A percentile compares a stretch with the other conserved stretches of the same genome.
These are phyloP conservation scores for Tricholomella constricta DNA, from an alignment of 768 basidiomycete species.

Conservation along the genomic window DNA sequence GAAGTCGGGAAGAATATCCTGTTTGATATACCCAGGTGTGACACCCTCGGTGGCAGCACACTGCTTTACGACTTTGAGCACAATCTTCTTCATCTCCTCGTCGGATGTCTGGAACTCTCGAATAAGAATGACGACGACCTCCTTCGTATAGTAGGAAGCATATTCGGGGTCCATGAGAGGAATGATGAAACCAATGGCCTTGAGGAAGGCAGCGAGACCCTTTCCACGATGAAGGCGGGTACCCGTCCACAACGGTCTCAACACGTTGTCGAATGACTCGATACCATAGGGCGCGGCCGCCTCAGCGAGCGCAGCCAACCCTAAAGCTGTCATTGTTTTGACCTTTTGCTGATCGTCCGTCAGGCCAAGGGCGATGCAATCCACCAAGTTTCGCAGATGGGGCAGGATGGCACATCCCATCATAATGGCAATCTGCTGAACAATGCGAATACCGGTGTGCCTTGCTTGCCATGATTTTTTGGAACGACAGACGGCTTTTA, in stretches of 20 bases:
- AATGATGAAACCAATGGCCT: slow-evolving; percentile 99
- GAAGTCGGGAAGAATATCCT: slow-evolving; percentile 98
- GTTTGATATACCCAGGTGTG: slow-evolving; percentile 91
- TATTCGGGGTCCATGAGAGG: slow-evolving; percentile 99
- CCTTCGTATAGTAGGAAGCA: slow-evolving; percentile 98
- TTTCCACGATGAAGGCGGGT: slow-evolving; percentile 95
- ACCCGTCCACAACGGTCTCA: slow-evolving; percentile 93
- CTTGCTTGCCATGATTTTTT: slow-evolving; percentile 99
- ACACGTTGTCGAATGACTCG: slow-evolving; percentile 97
- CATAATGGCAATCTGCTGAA: slow-evolving; percentile 99
- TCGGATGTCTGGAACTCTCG: slow-evolving; percentile 99
- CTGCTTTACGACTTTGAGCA: slow-evolving; percentile 98
- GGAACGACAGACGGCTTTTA: slow-evolving; percentile 96
- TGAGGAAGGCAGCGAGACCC: slow-evolving; percentile 91
- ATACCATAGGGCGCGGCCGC: slow-evolving; percentile 99
- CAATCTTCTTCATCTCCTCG: slow-evolving; percentile 99
- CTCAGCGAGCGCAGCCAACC: slow-evolving; percentile 92
- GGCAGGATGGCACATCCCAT: slow-evolving; percentile 99
- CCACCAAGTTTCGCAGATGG: slow-evolving; percentile 94
- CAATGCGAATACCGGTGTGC: slow-evolving; percentile 98
- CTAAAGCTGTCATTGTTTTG: slow-evolving; percentile 92
- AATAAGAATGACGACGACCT: slow-evolving; percentile 94
- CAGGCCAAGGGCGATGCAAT: slow-evolving; percentile 91
- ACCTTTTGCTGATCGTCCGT: slow-evolving; percentile 97
- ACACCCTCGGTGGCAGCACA: slow-evolving; percentile 99